These are phyloP conservation scores for Dactylellina cionopaga DNA, from an alignment of 2,329 filamentous ascomycete species.

Conservation along the genomic window DNA sequence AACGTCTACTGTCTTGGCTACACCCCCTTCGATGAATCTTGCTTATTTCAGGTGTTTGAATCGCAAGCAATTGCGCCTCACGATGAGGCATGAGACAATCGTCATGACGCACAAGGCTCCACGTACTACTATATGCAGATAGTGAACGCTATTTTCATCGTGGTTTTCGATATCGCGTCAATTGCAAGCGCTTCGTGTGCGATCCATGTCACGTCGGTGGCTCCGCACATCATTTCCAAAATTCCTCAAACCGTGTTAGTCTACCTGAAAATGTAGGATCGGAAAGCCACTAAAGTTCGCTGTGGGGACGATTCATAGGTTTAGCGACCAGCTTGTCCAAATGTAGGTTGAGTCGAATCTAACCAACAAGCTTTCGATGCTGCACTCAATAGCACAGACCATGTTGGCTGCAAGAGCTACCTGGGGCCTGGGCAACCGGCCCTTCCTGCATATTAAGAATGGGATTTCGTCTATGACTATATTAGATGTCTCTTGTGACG, in stretches of 20 bases:
- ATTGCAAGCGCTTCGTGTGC: conserved; percentile 44
- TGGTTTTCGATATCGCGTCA: conserved; percentile 32
- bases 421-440: conserved; percentile 8
- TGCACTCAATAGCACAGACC: conserved; percentile 17
- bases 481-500: conserved; percentile 46
- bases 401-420: conserved; percentile 23
- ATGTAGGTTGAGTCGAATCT: conserved; percentile 10
- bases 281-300: conserved; percentile 36
- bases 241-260: conserved; percentile 14
- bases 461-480: conserved; percentile 49
- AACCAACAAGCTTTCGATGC: conserved; percentile 38
- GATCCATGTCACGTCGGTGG: conserved; percentile 47
- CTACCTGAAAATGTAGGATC: conserved; percentile 39
- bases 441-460: conserved; percentile 34
- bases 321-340: conserved; percentile 36
- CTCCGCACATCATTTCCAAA: conserved; percentile 36
- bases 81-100: conserved; percentile 45
- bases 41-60: conserved; percentile 18
- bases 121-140: conserved; percentile 34
- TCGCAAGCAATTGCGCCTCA: conserved; percentile 39
- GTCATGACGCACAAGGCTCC: conserved; percentile 50
- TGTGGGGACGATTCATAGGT: conserved; percentile 31
- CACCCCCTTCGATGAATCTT: conserved; percentile 35
- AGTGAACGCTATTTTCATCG: conserved; percentile 21
- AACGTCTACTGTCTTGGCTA: conserved; percentile 11